Evolutionary conservation across 2,329 filamentous ascomycete genomes (phyloP).

Genomic region (Colletotrichum trifolii): DNA sequence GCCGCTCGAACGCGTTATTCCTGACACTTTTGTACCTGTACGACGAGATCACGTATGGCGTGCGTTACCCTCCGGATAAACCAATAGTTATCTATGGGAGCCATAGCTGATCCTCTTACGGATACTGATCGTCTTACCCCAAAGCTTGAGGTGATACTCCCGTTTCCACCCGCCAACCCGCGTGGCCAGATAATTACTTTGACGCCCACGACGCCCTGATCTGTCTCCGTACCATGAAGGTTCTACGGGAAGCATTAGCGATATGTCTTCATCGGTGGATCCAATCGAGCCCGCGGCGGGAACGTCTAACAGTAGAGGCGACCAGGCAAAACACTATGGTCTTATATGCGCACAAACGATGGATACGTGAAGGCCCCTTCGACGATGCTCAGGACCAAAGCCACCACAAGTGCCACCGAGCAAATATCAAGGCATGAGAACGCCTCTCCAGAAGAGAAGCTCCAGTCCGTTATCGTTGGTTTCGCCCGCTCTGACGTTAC

Average conservation of each 20-base stretch:
- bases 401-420: neutral
- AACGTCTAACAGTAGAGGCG: too few species aligned
- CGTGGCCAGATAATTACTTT: neutral
- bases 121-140: constrained; percentile 22
- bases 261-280: constrained; percentile 12
- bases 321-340: too few species aligned
- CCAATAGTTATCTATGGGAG: constrained; percentile 10
- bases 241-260: neutral
- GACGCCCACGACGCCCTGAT: neutral
- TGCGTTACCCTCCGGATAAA: too few species aligned
- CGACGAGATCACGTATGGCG: too few species aligned
- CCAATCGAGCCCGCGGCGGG: neutral
- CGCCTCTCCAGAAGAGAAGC: neutral
- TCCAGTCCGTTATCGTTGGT: constrained; percentile 30
- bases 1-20: too few species aligned
- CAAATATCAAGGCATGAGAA: neutral
- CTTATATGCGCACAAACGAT: too few species aligned
- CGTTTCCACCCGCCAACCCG: neutral
- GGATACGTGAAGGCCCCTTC: too few species aligned
- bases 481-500: constrained; percentile 27
- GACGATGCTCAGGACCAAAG: neutral
- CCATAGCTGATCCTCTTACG: neutral
- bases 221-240: too few species aligned
- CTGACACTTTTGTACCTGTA: too few species aligned
- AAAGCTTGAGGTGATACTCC: constrained; percentile 32